Evolutionary conservation across 441 rosid genomes (phyloP), one percentile per base, ranked within the genome.

Genomic region (Manihot esculenta): DNA sequence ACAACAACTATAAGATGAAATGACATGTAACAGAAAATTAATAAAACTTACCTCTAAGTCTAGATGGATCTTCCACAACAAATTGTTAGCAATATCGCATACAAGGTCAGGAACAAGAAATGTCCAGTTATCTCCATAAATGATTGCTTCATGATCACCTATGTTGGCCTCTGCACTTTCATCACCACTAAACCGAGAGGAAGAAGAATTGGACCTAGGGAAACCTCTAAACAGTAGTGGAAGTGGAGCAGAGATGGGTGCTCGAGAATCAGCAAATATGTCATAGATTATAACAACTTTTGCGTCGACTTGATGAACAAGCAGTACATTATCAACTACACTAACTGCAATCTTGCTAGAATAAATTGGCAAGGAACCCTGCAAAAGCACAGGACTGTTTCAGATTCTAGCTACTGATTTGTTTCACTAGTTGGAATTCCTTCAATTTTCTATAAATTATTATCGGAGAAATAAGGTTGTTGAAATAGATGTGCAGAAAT

Each of bases 221-320:
- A 85, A 77, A 76, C 94, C 91, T 84, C 97, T 86, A 84, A 89
- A 81, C 69, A 87, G 79, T 69, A 93, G 78, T 70, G 99, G 98
- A 76, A 96, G 98, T 23, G 99, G 99, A 64, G 99, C 99, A 81
- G 98, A 91, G 78, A 96, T 81, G 23, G 99, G 98, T 74, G 97
- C 97, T 79, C 88, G 94, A 82, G 98, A 91, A 81, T 93, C 97
- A 64, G 87, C 73, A 83, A 82, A 91, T 78, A 96, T 83, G 81
- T 93, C 99, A 75, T 96, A 96, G 20, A 96, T 83, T 75, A 96
- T 93, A 62, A 86, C 89, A 72, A 96, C 99, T 79, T 93, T 96
- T 68, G 98, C 94, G 71, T 93, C 97, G 66, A 91, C 88, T 90
- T 96, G 99, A 84, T 96, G 99, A 81, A 96, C 91, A 57, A 96